Evolutionary conservation across 257 asterid genomes (phyloP).

Genomic region (Solanum arcanum): DNA sequence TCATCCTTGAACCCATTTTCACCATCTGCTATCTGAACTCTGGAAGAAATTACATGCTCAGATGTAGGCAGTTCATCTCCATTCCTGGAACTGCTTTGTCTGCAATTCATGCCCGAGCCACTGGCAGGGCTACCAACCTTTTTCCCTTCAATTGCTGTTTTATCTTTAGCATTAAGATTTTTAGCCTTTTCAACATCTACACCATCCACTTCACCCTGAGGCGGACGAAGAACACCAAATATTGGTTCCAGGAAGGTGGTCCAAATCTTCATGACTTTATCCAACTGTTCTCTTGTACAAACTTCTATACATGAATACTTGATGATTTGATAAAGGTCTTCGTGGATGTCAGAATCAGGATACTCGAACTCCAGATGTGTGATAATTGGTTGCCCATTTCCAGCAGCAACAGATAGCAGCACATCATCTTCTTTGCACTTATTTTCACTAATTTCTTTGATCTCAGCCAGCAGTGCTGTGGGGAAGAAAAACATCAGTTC

Average conservation of each 20-base stretch:
- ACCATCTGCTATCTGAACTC: constrained; percentile 17
- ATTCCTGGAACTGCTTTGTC: constrained; percentile 15
- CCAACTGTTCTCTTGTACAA: constrained; percentile 69
- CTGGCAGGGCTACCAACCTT: constrained; percentile 20
- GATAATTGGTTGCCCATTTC: constrained; percentile 39
- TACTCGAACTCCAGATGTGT: constrained; percentile 63
- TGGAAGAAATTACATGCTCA: constrained; percentile 24
- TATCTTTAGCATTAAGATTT: constrained; percentile 13
- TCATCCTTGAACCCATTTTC: constrained; percentile 18
- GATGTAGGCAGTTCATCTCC: constrained; percentile 19
- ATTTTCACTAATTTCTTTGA: constrained; percentile 54
- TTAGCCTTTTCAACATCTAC: constrained; percentile 16
- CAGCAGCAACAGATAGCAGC: constrained; percentile 53
- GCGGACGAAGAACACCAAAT: constrained; percentile 49
- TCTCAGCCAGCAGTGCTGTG: constrained; percentile 70
- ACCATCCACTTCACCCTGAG: constrained; percentile 24
- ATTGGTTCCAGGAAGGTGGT: constrained; percentile 63
- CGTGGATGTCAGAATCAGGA: constrained; percentile 74
- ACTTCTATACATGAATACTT: constrained; percentile 68
- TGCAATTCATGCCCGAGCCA: constrained; percentile 17
- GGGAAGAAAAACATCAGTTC: constrained; percentile 8
- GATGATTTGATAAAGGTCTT: constrained; percentile 68
- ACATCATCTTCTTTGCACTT: constrained; percentile 49
- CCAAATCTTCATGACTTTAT: constrained; percentile 76
- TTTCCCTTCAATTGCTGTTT: constrained; percentile 19